Evolutionary conservation across 805 yeast species (phyloP).

Genomic region (Aciculoconidium aculeatum): DNA sequence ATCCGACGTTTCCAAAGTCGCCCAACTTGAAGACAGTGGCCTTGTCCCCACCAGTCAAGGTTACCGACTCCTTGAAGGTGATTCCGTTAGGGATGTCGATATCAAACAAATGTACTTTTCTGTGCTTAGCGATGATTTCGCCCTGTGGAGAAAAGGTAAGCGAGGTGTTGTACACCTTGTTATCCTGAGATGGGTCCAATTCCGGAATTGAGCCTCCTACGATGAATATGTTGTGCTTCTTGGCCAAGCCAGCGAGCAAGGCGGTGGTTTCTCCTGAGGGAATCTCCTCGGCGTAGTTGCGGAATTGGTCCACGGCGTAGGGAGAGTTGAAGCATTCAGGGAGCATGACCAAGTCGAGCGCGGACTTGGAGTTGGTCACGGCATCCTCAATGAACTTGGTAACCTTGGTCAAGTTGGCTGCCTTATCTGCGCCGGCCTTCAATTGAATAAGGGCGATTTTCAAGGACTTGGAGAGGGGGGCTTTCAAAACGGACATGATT

Average conservation of each 20-base stretch:
- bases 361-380: constrained; percentile 25
- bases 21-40: constrained; percentile 71
- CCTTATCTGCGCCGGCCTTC: constrained; percentile 74
- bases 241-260: constrained; percentile 63
- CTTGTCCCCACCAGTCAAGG: constrained; percentile 72
- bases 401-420: constrained; percentile 69
- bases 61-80: constrained; percentile 74
- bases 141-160: constrained; percentile 65
- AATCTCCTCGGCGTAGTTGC: constrained; percentile 82
- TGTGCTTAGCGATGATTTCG: constrained; percentile 74
- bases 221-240: constrained; percentile 52
- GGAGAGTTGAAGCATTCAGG: constrained; percentile 98
- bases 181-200: constrained; percentile 42
- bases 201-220: constrained; percentile 96
- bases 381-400: constrained; percentile 62
- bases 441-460: constrained; percentile 84
- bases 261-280: constrained; percentile 66
- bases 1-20: constrained; percentile 66
- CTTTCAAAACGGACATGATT: constrained; percentile 20
- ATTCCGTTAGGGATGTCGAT: constrained; percentile 90
- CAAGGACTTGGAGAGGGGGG: constrained; percentile 49
- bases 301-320: constrained; percentile 79
- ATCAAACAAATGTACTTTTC: constrained; percentile 89
- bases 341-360: constrained; percentile 66
- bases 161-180: constrained; percentile 32